Evolutionary conservation across 2,329 filamentous ascomycete genomes (phyloP).

Genomic region (Xenoacremonium recifei): DNA sequence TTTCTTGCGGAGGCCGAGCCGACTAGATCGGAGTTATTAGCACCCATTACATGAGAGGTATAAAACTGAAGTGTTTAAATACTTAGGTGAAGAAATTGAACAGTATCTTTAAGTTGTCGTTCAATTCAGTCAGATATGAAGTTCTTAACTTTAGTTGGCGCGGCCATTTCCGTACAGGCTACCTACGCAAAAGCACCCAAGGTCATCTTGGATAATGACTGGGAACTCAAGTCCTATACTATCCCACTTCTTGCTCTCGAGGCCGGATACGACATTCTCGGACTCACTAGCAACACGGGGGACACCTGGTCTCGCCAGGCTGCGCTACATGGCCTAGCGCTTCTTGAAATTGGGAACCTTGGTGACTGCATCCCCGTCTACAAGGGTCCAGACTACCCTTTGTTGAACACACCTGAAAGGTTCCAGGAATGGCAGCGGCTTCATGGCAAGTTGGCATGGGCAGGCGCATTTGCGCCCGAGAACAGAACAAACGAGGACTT

Average conservation of each 20-base stretch:
- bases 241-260: conserved; percentile 43
- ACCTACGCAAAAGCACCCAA: no score
- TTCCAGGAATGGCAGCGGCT: conserved; percentile 44
- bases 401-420: conserved; percentile 43
- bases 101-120: no score
- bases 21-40: no score
- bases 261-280: conserved; percentile 43
- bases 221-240: conserved; percentile 39
- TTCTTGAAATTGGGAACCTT: conserved; percentile 44
- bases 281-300: conserved; percentile 36
- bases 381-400: conserved; percentile 44
- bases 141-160: no score
- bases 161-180: no score
- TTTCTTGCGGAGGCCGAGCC: no score
- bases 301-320: conserved; percentile 45
- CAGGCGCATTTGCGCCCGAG: background rate
- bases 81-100: no score
- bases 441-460: conserved; percentile 42
- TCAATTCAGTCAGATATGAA: no score
- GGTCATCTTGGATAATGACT: conserved; percentile 45
- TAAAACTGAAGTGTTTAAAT: no score
- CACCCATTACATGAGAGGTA: no score
- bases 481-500: background rate
- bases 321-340: conserved; percentile 44
- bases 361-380: conserved; percentile 45